phyloP scores from a whole-genome alignment of 2,329 filamentous ascomycete genomes.

The Septoria linicola region DNA sequence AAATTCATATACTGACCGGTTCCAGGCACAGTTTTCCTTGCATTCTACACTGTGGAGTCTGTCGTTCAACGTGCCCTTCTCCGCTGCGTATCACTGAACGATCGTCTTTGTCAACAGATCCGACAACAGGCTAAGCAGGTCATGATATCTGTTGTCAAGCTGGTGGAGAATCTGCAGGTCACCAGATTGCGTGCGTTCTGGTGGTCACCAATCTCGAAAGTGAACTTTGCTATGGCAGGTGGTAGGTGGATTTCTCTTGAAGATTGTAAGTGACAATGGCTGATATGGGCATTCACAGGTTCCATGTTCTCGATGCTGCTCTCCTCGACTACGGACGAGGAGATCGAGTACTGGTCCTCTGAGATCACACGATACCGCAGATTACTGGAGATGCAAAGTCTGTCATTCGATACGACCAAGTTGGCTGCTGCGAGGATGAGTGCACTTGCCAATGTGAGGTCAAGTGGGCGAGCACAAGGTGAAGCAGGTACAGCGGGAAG shows the following conservation, averaged over 20 bases:
- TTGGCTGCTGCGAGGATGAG: conserved; percentile 25
- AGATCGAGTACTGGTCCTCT: conserved; percentile 26
- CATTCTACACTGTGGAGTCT: conserved; percentile 24
- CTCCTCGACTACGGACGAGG: conserved; percentile 22
- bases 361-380: conserved; percentile 26
- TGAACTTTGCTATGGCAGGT: conserved; percentile 21
- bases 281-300: conserved; percentile 17
- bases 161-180: conserved; percentile 27
- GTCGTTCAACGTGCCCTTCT: conserved; percentile 26
- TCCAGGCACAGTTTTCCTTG: conserved; percentile 24
- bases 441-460: conserved; percentile 22
- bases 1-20: not conserved
- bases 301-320: conserved; percentile 31
- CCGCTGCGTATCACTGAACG: conserved; percentile 17
- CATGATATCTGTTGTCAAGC: conserved; percentile 19
- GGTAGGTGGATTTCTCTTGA: not conserved
- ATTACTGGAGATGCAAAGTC: conserved; percentile 29
- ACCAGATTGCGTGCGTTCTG: conserved; percentile 28
- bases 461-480: conserved; percentile 9
- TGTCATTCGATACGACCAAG: conserved; percentile 27
- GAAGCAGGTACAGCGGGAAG: conserved; percentile 5
- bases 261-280: no score
- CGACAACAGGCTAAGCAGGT: conserved; percentile 21
- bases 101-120: conserved; percentile 12
- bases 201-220: conserved; percentile 27